Conservation (phyloP, 163 green algal genomes). For the Coccomyxa subellipsoidea region DNA sequence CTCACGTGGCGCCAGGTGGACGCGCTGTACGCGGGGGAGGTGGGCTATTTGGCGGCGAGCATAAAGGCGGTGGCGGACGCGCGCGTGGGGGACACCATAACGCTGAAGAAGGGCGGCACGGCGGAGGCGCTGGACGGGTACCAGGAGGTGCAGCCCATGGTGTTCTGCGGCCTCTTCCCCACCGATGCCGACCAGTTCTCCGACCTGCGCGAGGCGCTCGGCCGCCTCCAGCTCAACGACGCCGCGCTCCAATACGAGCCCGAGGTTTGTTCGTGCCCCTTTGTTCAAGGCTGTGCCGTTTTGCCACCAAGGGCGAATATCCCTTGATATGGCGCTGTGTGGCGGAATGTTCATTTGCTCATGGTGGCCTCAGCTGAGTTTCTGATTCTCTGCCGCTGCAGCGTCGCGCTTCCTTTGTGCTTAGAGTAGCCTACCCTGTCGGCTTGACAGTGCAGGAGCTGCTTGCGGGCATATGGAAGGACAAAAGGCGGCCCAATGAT, state of each 20-base stretch:
- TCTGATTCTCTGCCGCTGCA: too few relatives aligned
- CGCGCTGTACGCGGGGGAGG: constrained; percentile 82
- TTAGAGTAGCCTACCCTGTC: too few relatives aligned
- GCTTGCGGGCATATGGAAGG: too few relatives aligned
- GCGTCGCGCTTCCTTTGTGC: too few relatives aligned
- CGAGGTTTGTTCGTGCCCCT: constrained; percentile 45
- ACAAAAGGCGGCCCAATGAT: too few relatives aligned
- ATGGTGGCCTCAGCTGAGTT: too few relatives aligned
- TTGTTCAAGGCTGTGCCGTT: background rate
- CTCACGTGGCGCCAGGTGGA: constrained; percentile 59
- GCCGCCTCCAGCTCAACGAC: constrained; percentile 95
- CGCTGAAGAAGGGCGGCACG: constrained; percentile 42
- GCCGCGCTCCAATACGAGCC: constrained; percentile 84
- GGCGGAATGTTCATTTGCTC: too few relatives aligned
- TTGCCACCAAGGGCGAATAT: too few relatives aligned
- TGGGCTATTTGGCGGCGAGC: constrained; percentile 83
- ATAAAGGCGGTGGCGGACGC: constrained; percentile 87
- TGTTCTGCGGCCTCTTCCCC: constrained; percentile 93
- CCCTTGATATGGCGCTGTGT: too few relatives aligned
- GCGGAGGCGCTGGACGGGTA: constrained; percentile 45
- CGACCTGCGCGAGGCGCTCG: constrained; percentile 80
- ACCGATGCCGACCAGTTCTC: constrained; percentile 71
- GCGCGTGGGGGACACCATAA: constrained; percentile 94
- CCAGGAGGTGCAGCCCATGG: constrained; percentile 69
- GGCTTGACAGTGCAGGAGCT: too few relatives aligned